Evolutionary conservation across 1,284 basidiomycete species (phyloP), one percentile per base, ranked within the genome.

Genomic region (Schizophyllum commune): DNA sequence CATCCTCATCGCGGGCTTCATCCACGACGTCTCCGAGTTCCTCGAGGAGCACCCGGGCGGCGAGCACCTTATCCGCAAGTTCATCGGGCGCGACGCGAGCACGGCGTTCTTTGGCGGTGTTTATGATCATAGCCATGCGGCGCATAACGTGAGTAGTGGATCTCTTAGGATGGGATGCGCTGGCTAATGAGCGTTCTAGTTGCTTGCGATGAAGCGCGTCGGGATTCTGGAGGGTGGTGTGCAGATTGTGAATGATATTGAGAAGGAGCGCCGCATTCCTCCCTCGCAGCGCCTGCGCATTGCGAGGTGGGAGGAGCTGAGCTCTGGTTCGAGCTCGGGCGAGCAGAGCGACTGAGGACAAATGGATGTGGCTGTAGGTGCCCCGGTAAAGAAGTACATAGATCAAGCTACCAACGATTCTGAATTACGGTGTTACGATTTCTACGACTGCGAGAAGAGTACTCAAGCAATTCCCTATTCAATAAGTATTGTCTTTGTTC

Each of bases 71-170:
- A 77, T 91, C 67, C 80, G 81, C 66, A 83, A 84, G 68, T 80
- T 83, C 66, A 83, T 90, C 66, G 89, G 89, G 62, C 85, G 83
- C 69, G 91, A 93, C 68, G 90, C 88, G 1, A 91, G 90, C 0
- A 86, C 88, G 0, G 89, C 90, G 9, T 94, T 94, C 79, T 92
- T 91, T 68, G 91, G 91, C 58, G 91, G 91, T 65, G 85, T 91
- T 1, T 91, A 92, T 71, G 89, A 92, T 66, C 91, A 93, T 71
- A 90, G 88, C 33, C 92, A 92, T 69, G 91, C 89, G 32, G 91
- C 91, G 5, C 87, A 90, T 74, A 87, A 87, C 65, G 83, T 86
- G 66, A 52, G 83, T 66, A n/a, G 19, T 52, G 52, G 13, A 34
- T 57, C 0, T 4, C 19, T 15, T 54, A 57, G 58, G 53, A 32